Conservation (phyloP, 2,329 filamentous ascomycete genomes). For the Neocucurbitaria cava region DNA sequence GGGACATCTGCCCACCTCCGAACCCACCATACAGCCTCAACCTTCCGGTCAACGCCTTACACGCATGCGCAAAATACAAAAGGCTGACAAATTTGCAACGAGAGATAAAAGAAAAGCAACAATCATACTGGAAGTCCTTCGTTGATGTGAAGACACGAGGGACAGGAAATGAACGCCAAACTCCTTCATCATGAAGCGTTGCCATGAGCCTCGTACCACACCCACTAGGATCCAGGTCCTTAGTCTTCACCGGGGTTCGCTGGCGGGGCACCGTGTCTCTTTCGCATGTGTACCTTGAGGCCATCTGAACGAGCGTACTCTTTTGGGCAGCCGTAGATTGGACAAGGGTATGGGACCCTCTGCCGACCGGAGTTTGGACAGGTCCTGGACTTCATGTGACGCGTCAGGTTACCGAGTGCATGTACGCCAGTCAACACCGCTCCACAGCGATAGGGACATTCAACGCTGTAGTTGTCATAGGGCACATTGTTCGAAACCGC, state of each 20-base stretch:
- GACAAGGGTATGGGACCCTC: conserved; percentile 22
- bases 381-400: conserved; percentile 33
- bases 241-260: not conserved
- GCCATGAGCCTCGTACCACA: not conserved
- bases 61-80: not conserved
- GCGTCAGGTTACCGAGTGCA: conserved; percentile 37
- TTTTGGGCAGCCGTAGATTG: conserved; percentile 24
- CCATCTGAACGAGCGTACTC: conserved; percentile 38
- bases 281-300: conserved; percentile 24
- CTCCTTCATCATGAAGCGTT: not conserved
- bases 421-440: conserved; percentile 30
- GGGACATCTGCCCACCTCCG: not conserved
- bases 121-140: not conserved
- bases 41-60: not conserved
- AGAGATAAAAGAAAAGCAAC: not conserved
- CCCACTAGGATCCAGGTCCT: not conserved
- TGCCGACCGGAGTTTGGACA: conserved; percentile 25
- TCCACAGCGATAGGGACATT: conserved; percentile 32
- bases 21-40: not conserved
- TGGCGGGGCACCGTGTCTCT: conserved; percentile 19
- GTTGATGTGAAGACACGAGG: not conserved
- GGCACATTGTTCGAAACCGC: not conserved
- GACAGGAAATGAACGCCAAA: not conserved
- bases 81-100: not conserved
- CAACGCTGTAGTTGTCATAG: conserved; percentile 10